phyloP scores from a whole-genome alignment of 768 basidiomycete species.

The Suillus cothurnatus region DNA sequence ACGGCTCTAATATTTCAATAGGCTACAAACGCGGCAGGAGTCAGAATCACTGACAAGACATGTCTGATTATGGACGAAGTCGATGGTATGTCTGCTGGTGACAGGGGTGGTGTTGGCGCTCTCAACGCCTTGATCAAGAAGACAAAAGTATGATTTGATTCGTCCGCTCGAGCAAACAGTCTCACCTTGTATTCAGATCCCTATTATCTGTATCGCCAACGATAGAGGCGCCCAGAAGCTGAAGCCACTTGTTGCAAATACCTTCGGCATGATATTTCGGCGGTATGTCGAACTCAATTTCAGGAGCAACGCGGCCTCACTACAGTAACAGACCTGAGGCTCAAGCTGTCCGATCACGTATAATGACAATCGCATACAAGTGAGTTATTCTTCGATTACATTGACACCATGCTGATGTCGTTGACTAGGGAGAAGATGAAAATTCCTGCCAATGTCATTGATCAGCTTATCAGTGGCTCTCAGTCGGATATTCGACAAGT shows the following conservation, averaged over 20 bases:
- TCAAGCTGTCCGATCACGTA: constrained; percentile 75
- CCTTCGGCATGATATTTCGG: constrained; percentile 75
- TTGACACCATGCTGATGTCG: constrained; percentile 4
- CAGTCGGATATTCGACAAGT: constrained; percentile 98
- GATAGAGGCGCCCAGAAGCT: constrained; percentile 87
- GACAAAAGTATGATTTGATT: constrained; percentile 60
- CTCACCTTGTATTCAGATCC: constrained; percentile 57
- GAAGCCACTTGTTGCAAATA: constrained; percentile 76
- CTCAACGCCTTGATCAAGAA: constrained; percentile 91
- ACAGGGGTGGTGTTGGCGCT: constrained; percentile 95
- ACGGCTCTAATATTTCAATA: constrained; percentile 17
- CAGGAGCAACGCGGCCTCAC: background rate
- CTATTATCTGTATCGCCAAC: constrained; percentile 97
- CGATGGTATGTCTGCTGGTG: constrained; percentile 98
- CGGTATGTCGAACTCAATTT: constrained; percentile 49
- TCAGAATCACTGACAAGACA: constrained; percentile 74
- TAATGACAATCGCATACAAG: constrained; percentile 90
- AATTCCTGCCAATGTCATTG: constrained; percentile 87
- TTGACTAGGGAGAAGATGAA: constrained; percentile 83
- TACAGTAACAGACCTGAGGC: constrained; percentile 66
- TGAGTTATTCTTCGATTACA: constrained; percentile 38
- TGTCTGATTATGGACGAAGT: constrained; percentile 99
- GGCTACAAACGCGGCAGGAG: constrained; percentile 68
- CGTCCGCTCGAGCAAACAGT: background rate
- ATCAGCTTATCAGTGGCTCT: constrained; percentile 85